A percentile compares a stretch with the other conserved stretches of the same genome.
These are phyloP conservation scores for Diaporthe eres DNA, from an alignment of 2,329 filamentous ascomycete genomes.

Conservation along the genomic window DNA sequence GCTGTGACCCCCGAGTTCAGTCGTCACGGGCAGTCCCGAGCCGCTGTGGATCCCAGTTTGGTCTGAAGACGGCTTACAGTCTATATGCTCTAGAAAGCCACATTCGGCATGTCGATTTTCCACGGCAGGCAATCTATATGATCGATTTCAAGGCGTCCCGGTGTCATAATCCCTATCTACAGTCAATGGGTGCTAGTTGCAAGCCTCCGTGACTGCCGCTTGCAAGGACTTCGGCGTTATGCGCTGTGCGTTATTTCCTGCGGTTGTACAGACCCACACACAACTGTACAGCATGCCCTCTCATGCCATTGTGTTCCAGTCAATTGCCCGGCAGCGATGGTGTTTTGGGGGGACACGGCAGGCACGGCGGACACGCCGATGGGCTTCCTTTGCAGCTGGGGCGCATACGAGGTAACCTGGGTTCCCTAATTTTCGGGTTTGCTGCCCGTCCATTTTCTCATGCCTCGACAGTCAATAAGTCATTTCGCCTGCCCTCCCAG, in stretches of 20 bases:
- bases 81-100: background rate
- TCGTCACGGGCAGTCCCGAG: background rate
- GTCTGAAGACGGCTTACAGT: background rate
- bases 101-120: background rate
- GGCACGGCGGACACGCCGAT: constrained; percentile 24
- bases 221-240: background rate
- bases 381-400: constrained; percentile 17
- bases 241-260: background rate
- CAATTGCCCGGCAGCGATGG: background rate
- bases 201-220: too few relatives aligned
- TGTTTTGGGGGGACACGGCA: background rate
- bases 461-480: constrained; percentile 5
- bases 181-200: background rate
- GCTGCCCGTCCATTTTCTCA: background rate
- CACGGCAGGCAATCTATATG: background rate
- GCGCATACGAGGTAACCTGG: constrained; percentile 27
- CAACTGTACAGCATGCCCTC: background rate
- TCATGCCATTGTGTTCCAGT: constrained; percentile 18
- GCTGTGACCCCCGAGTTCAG: background rate
- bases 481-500: constrained; percentile 33
- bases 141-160: background rate
- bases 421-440: background rate
- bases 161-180: background rate
- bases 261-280: background rate
- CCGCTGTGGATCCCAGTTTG: background rate